A percentile compares a stretch with the other conserved stretches of the same genome.
Conservation (phyloP, 805 yeast species). For the Candida adriatica region DNA sequence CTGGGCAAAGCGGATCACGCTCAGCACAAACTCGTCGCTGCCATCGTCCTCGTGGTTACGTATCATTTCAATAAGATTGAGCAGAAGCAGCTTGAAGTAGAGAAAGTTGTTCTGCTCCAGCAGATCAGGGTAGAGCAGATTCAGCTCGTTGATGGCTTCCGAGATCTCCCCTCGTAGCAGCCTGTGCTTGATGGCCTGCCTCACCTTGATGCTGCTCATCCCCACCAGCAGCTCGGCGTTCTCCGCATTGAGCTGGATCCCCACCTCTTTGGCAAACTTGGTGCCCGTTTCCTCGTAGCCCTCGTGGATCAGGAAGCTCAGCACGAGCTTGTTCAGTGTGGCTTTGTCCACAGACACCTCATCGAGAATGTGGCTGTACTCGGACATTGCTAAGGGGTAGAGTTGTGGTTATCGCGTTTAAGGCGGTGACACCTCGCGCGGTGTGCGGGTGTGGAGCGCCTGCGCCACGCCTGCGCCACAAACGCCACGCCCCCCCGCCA, state of each 20-base stretch:
- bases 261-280: slow-evolving; percentile 27
- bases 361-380: not conserved
- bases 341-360: slow-evolving; percentile 3
- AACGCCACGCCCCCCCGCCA: no score
- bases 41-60: slow-evolving; percentile 21
- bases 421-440: no score
- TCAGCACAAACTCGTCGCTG: slow-evolving; percentile 44
- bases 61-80: slow-evolving; percentile 78
- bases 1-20: slow-evolving; percentile 52
- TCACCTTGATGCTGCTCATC: slow-evolving; percentile 40
- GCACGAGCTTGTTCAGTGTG: slow-evolving; percentile 34
- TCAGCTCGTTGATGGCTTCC: slow-evolving; percentile 48
- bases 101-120: slow-evolving; percentile 56
- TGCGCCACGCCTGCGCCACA: no score
- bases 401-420: no score
- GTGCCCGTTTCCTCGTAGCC: slow-evolving; percentile 67
- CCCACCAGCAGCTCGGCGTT: slow-evolving; percentile 28
- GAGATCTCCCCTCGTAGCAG: slow-evolving; percentile 57
- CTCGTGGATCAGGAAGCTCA: slow-evolving; percentile 71
- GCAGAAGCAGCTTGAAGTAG: slow-evolving; percentile 65
- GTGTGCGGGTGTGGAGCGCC: no score
- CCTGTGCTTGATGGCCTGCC: slow-evolving; percentile 46
- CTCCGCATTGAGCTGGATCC: slow-evolving; percentile 21
- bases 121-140: slow-evolving; percentile 54
- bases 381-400: no score